A percentile compares a stretch with the other conserved stretches of the same genome.
phyloP scores from a whole-genome alignment of 129 eudicot species.

The Apium graveolens region DNA sequence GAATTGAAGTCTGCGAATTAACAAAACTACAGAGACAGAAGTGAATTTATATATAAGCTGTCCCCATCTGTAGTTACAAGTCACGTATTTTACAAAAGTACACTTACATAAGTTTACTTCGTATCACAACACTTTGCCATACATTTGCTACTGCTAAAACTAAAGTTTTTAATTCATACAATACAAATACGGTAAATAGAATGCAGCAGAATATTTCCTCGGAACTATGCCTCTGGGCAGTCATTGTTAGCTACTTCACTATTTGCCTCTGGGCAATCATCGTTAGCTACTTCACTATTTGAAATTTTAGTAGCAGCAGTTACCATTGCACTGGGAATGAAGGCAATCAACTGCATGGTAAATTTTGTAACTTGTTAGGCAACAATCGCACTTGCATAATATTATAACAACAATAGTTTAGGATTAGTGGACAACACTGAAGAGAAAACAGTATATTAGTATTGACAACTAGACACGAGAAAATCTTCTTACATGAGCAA shows the following conservation, averaged over 20 bases:
- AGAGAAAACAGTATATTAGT: neutral
- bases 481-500: conserved; percentile 31
- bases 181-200: neutral
- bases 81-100: neutral
- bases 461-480: neutral
- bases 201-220: neutral
- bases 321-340: conserved; percentile 22
- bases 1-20: neutral
- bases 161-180: neutral
- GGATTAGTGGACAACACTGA: neutral
- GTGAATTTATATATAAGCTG: neutral
- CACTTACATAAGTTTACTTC: neutral
- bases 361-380: neutral
- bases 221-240: neutral
- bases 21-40: neutral
- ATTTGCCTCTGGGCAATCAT: too few relatives aligned
- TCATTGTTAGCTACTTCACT: conserved; percentile 2
- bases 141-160: neutral
- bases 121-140: neutral
- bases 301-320: conserved; percentile 5
- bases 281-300: conserved; percentile 1
- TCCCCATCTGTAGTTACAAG: neutral
- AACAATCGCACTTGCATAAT: neutral
- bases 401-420: neutral
- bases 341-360: conserved; percentile 23